These are phyloP conservation scores for Acorus calamus DNA, from an alignment of 106 monocot genomes.

Conservation along the genomic window DNA sequence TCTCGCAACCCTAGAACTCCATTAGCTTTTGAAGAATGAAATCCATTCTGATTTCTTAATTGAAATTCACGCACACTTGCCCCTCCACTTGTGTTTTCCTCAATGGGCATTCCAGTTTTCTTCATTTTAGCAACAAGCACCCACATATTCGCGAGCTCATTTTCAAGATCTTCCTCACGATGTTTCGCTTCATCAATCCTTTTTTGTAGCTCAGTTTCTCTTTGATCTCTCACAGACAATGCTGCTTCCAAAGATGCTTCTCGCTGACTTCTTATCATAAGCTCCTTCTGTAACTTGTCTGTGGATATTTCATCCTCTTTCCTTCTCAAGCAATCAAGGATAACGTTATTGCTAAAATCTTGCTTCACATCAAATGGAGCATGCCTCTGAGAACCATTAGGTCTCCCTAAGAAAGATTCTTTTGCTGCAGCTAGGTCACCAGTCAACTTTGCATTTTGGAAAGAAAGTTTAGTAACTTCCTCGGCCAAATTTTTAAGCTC, in stretches of 20 bases:
- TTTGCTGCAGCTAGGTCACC: constrained; percentile 40
- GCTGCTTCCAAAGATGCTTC: constrained; percentile 54
- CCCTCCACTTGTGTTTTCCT: constrained; percentile 20
- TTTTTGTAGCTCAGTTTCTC: constrained; percentile 51
- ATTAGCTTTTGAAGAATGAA: constrained; percentile 19
- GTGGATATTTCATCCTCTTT: constrained; percentile 28
- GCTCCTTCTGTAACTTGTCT: constrained; percentile 65
- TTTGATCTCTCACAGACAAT: constrained; percentile 51
- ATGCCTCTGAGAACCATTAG: constrained; percentile 15
- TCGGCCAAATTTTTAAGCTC: constrained; percentile 92
- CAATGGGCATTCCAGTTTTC: constrained; percentile 26
- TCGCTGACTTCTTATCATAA: constrained; percentile 41
- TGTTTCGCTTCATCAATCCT: constrained; percentile 47
- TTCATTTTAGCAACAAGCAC: constrained; percentile 60
- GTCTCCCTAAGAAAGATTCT: constrained; percentile 21
- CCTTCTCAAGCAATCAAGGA: constrained; percentile 14
- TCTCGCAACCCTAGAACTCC: constrained; percentile 11
- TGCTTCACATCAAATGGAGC: constrained; percentile 15
- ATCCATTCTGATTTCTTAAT: constrained; percentile 23
- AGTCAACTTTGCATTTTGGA: constrained; percentile 71
- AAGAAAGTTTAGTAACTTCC: constrained; percentile 94
- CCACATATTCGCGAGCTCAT: constrained; percentile 90
- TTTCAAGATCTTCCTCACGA: constrained; percentile 66
- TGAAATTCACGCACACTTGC: constrained; percentile 18
- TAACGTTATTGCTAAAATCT: constrained; percentile 7